These are phyloP conservation scores for Strigomonas culicis DNA, from an alignment of 208 protist species.

Conservation along the genomic window DNA sequence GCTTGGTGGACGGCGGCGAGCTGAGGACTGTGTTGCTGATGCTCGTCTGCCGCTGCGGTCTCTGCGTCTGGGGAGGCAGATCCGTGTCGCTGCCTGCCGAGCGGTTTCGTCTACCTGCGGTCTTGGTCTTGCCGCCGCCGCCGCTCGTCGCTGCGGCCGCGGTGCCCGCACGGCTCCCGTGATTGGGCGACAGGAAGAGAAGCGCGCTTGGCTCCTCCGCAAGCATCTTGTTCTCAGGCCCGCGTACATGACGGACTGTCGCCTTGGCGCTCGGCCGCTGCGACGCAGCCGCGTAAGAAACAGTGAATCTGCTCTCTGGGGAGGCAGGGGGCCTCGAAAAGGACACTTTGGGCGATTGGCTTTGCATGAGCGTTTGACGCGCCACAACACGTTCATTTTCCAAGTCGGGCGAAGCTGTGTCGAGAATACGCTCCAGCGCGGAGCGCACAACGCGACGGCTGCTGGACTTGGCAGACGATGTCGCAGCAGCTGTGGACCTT, in stretches of 20 bases:
- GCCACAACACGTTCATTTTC: not conserved
- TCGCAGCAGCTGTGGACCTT: too few species aligned
- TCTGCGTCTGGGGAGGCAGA: not conserved
- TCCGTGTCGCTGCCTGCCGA: too few species aligned
- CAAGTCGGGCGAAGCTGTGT: slow-evolving; percentile 53
- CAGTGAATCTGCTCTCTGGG: not conserved
- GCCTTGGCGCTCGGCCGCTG: not conserved
- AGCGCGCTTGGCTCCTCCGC: slow-evolving; percentile 59
- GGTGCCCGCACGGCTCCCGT: not conserved
- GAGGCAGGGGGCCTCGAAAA: not conserved
- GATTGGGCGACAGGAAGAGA: slow-evolving; percentile 47
- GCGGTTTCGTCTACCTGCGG: too few species aligned
- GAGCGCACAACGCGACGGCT: slow-evolving; percentile 59
- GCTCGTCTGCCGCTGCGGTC: slow-evolving; percentile 14
- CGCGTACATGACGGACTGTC: not conserved
- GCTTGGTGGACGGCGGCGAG: not conserved
- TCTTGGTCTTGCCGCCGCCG: too few species aligned
- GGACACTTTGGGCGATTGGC: not conserved
- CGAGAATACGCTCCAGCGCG: slow-evolving; percentile 59
- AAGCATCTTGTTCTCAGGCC: too few species aligned
- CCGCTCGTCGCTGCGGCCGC: not conserved
- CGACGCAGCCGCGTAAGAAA: slow-evolving; percentile 3
- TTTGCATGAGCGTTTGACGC: not conserved
- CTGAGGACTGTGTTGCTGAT: not conserved
- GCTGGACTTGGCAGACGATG: not conserved